Evolutionary conservation across 768 basidiomycete species (phyloP), one percentile per base, ranked within the genome.

Genomic region (Pulveroboletus sp.): DNA sequence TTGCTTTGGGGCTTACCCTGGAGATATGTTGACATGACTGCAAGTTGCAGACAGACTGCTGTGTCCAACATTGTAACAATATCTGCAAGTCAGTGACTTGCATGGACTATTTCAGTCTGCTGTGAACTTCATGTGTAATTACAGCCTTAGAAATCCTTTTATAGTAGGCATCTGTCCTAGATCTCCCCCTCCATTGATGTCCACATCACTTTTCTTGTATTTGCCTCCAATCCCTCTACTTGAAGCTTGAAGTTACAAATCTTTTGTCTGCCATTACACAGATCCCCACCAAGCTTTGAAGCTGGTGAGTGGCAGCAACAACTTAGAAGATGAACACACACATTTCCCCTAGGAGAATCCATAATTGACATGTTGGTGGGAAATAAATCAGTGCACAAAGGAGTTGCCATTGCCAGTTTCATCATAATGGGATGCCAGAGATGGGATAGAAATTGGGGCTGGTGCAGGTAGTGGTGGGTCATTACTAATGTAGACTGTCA

Each of bases 231-330:
- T 11, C 76, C 74, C 70, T 93, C 89, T 17, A 92, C 80, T 70
- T 90, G 86, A 51, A 93, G 63, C 70, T 93, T 91, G 44, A 93
- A 68, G 58, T 85, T 85, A 51, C 93, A 75, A 46, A 94, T 92
- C 71, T 86, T 81, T 67, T 84, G 82, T 31, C 86, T 76, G 30
- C 89, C 85, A 20, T 91, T 89, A 24, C 89, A 78, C 37, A 93
- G 76, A 59, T 91, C 88, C 3, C 67, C 65, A 12, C 66, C 76
- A 45, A 93, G 74, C 23, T 51, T 53, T 68, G 54, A 6, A 29
- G 17, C 42, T 1, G 31, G 17, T 47, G 5, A 48, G 23, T 7
- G 30, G 17, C 36, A 3, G 32, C 45, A 32, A 43, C 32, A 36
- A n/a, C 50, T 29, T 20, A 45, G 39, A n/a, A n/a, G 29, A 39